A percentile compares a stretch with the other conserved stretches of the same genome.
phyloP scores from a whole-genome alignment of 106 monocot species.

The Hemerocallis citrina region DNA sequence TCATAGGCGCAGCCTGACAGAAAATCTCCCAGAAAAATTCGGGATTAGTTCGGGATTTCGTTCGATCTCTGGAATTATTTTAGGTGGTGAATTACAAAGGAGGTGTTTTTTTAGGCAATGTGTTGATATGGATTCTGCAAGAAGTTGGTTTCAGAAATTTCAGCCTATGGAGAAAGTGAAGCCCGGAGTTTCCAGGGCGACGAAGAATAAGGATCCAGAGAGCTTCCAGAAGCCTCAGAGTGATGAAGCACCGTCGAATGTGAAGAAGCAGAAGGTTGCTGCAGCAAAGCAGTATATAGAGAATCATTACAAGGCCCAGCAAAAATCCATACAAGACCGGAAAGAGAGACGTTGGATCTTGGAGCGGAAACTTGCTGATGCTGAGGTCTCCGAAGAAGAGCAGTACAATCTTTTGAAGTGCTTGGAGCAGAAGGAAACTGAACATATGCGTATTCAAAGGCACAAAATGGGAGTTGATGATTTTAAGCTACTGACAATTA shows the following conservation, averaged over 20 bases:
- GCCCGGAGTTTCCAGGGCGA: conserved; percentile 9
- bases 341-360: conserved; percentile 78
- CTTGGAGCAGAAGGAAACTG: conserved; percentile 76
- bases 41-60: too few species aligned
- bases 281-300: conserved; percentile 96
- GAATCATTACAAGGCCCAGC: conserved; percentile 89
- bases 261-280: conserved; percentile 83
- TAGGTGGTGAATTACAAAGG: too few species aligned
- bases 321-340: conserved; percentile 83
- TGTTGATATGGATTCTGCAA: conserved; percentile 72
- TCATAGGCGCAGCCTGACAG: too few species aligned
- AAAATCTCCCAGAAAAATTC: too few species aligned
- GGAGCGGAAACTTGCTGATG: conserved; percentile 81
- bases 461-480: conserved; percentile 70
- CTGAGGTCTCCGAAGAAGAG: conserved; percentile 74
- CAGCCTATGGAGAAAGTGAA: conserved; percentile 68
- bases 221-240: conserved; percentile 56
- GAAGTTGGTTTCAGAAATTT: conserved; percentile 88
- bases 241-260: conserved; percentile 80
- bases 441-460: conserved; percentile 73
- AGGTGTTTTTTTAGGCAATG: conserved; percentile 8
- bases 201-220: conserved; percentile 50
- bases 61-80: too few species aligned
- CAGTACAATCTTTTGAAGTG: conserved; percentile 60
- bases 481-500: conserved; percentile 2